phyloP scores from a whole-genome alignment of 208 protist genomes.

The Trypanosoma boissoni region DNA sequence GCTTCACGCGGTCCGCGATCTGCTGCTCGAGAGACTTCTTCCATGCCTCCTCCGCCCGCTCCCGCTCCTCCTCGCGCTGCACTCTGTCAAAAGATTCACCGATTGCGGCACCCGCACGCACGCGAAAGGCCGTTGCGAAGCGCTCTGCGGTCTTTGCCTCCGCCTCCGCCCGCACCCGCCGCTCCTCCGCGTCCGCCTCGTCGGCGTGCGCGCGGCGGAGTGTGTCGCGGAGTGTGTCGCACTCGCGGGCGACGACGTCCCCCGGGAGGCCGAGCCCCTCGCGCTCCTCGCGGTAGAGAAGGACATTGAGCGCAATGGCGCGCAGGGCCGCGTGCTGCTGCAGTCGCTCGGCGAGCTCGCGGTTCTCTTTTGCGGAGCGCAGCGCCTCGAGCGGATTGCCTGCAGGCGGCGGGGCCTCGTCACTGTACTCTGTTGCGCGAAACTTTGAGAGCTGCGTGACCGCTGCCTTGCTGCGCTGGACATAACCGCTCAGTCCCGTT shows the following conservation, averaged over 20 bases:
- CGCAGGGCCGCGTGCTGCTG: conserved; percentile 55
- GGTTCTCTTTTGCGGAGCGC: conserved; percentile 72
- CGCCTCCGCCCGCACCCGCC: conserved; percentile 27
- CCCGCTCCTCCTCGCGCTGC: conserved; percentile 46
- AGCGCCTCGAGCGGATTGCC: conserved; percentile 68
- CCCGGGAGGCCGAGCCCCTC: conserved; percentile 34
- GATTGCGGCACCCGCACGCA: conserved; percentile 28
- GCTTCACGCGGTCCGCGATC: conserved; percentile 71
- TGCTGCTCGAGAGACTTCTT: conserved; percentile 48
- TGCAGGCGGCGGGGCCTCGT: conserved; percentile 23
- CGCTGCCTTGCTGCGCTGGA: conserved; percentile 72
- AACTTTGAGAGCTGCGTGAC: conserved; percentile 24
- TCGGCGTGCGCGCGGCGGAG: conserved; percentile 27
- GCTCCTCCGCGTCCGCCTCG: conserved; percentile 28
- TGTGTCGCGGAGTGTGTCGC: conserved; percentile 44
- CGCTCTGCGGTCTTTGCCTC: conserved; percentile 61
- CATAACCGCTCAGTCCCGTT: conserved; percentile 80
- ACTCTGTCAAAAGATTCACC: conserved; percentile 54
- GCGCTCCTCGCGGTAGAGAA: conserved; percentile 74
- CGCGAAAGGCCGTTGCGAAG: conserved; percentile 73
- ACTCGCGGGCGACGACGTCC: conserved; percentile 61
- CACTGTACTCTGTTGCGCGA: conserved; percentile 28
- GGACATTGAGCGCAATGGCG: conserved; percentile 47
- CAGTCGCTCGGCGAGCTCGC: conserved; percentile 51
- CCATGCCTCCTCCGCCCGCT: conserved; percentile 40